These are phyloP conservation scores for Mucor irregularis DNA, from an alignment of 371 early-diverging fungal genomes.

Conservation along the genomic window DNA sequence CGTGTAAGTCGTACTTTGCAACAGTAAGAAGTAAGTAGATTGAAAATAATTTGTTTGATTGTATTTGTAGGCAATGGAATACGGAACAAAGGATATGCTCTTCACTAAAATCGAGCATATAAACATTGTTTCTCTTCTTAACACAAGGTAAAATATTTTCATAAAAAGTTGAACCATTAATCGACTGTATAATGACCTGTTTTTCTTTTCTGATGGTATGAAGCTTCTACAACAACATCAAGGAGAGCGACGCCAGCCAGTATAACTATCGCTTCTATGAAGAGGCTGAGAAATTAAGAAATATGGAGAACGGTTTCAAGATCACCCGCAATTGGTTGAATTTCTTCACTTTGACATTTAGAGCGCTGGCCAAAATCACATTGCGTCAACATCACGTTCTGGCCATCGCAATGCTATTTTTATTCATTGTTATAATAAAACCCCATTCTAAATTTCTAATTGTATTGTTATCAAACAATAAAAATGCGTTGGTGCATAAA, in stretches of 20 bases:
- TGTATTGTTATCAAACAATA: too few species aligned
- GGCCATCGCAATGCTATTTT: slow-evolving; percentile 1
- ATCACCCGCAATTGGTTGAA: slow-evolving; percentile 42
- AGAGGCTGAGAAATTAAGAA: slow-evolving; percentile 29
- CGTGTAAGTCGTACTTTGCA: slow-evolving; percentile 19
- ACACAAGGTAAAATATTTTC: slow-evolving; percentile 19
- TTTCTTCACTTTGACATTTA: slow-evolving; percentile 2
- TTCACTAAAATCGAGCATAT: slow-evolving; percentile 24
- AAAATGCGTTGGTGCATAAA: too few species aligned
- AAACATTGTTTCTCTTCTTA: slow-evolving; percentile 21
- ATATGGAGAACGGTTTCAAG: slow-evolving; percentile 74
- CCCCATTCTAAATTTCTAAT: too few species aligned
- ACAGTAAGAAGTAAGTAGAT: slow-evolving; percentile 9
- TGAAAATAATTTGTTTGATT: slow-evolving; percentile 3
- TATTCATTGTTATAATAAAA: too few species aligned
- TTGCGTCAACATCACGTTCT: slow-evolving; percentile 1
- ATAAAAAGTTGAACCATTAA: slow-evolving; percentile 10
- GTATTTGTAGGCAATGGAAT: slow-evolving; percentile 17
- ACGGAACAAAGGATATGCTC: slow-evolving; percentile 22
- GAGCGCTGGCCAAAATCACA: slow-evolving; percentile 1
- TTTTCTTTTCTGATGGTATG: slow-evolving; percentile 11
- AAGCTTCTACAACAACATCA: slow-evolving; percentile 17
- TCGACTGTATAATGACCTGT: slow-evolving; percentile 7
- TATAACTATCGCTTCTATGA: slow-evolving; percentile 12
- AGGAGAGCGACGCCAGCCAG: slow-evolving; percentile 17